Evolutionary conservation across 306 rosid species (phyloP), one percentile per base, ranked within the genome.

Genomic region (Pachyrhizus erosus): DNA sequence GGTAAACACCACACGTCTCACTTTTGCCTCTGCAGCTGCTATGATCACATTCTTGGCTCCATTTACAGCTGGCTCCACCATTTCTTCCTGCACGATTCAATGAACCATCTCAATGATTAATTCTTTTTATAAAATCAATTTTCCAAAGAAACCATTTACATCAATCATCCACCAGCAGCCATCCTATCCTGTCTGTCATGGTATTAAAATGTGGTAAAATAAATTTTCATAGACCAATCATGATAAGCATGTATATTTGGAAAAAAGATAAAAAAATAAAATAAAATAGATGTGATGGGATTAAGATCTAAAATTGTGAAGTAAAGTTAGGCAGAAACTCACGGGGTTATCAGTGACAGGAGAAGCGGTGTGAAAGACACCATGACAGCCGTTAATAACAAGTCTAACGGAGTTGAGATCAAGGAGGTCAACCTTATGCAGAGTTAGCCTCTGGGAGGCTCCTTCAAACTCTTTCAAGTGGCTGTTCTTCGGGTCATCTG

Each of bases 271-370:
- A n/a, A n/a, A n/a, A n/a, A n/a, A n/a, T n/a, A n/a, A n/a, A n/a
- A n/a, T n/a, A n/a, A n/a, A n/a, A n/a, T n/a, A n/a, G n/a, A n/a
- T n/a, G n/a, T n/a, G n/a, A n/a, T n/a, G n/a, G n/a, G n/a, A n/a
- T n/a, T n/a, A n/a, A n/a, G n/a, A n/a, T n/a, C n/a, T n/a, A n/a
- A n/a, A n/a, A n/a, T n/a, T n/a, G n/a, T n/a, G n/a, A n/a, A n/a
- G n/a, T n/a, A n/a, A n/a, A n/a, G n/a, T n/a, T n/a, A n/a, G n/a
- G n/a, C n/a, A 49, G 29, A n/a, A 57, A 79, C 90, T 73, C 20
- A 94, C 98, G 10, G 96, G 97, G 55, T 94, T 96, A 34, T 92
- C 94, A 1, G 98, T 91, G 20, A 92, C 91, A 0, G 97, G 97
- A 70, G 97, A 94, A 0, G 98, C 98, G 0, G 93, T 88, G 82